These are phyloP conservation scores for Xylaria sp. DNA, from an alignment of 495 filamentous ascomycete genomes.

Conservation along the genomic window DNA sequence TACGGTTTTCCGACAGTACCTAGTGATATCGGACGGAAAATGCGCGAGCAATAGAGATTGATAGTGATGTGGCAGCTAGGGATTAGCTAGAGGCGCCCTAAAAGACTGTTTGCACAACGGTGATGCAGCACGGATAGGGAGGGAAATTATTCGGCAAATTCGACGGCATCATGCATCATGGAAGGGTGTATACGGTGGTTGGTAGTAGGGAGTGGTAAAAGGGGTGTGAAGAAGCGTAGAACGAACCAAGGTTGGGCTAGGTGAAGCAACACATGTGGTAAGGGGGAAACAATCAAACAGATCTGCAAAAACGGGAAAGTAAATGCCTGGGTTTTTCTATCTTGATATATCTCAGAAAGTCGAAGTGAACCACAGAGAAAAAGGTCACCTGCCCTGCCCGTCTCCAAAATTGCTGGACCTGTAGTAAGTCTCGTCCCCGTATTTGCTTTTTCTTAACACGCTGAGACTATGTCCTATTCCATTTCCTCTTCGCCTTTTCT, in stretches of 20 bases:
- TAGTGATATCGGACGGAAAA: slow-evolving; percentile 31
- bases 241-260: slow-evolving; percentile 7
- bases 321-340: slow-evolving; percentile 22
- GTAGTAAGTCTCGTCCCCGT: slow-evolving; percentile 17
- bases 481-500: slow-evolving; percentile 19
- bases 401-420: slow-evolving; percentile 4
- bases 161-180: slow-evolving; percentile 54
- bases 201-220: slow-evolving; percentile 23
- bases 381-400: slow-evolving; percentile 23
- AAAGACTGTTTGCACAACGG: slow-evolving; percentile 52
- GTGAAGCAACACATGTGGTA: slow-evolving; percentile 27
- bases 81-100: slow-evolving; percentile 48
- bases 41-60: slow-evolving; percentile 32
- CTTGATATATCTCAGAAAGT: slow-evolving; percentile 23
- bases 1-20: slow-evolving; percentile 9
- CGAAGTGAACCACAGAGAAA: slow-evolving; percentile 20
- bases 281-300: slow-evolving; percentile 18
- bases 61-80: slow-evolving; percentile 52
- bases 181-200: slow-evolving; percentile 32
- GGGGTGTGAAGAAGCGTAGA: slow-evolving; percentile 17
- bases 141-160: slow-evolving; percentile 47
- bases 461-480: slow-evolving; percentile 22
- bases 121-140: slow-evolving; percentile 46
- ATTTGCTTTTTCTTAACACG: slow-evolving; percentile 29
- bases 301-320: slow-evolving; percentile 8